These are phyloP conservation scores for Rauvolfia tetraphylla DNA, from an alignment of 257 asterid genomes.

Conservation along the genomic window DNA sequence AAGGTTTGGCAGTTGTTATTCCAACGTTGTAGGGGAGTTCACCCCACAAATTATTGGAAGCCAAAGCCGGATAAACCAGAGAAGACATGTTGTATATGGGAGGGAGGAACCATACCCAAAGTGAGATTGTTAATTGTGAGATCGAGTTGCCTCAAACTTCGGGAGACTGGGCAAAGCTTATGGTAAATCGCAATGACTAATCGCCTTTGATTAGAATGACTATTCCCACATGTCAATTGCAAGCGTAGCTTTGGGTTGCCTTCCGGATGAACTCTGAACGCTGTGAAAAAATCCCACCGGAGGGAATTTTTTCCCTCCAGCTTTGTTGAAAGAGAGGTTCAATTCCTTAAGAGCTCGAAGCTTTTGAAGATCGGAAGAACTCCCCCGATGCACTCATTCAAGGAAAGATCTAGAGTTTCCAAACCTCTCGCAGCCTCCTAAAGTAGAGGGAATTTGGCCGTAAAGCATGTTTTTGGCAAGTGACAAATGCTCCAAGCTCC, in stretches of 20 bases:
- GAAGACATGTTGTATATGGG: constrained; percentile 43
- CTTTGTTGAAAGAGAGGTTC: constrained; percentile 52
- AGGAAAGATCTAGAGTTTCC: constrained; percentile 52
- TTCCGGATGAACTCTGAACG: constrained; percentile 38
- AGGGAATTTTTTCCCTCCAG: constrained; percentile 50
- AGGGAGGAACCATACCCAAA: constrained; percentile 43
- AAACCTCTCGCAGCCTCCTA: constrained; percentile 38
- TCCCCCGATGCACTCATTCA: constrained; percentile 29
- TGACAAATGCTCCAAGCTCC: constrained; percentile 41
- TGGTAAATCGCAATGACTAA: too few relatives aligned
- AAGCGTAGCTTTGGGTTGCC: constrained; percentile 35
- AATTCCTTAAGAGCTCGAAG: constrained; percentile 32
- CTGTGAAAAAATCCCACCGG: constrained; percentile 39
- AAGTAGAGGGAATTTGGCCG: constrained; percentile 50
- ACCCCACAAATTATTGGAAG: constrained; percentile 40
- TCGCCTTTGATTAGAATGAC: too few relatives aligned
- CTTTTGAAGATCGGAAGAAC: constrained; percentile 35
- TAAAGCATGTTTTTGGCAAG: constrained; percentile 39
- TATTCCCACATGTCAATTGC: too few relatives aligned
- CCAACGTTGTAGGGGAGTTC: constrained; percentile 45
- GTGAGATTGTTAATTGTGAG: constrained; percentile 49
- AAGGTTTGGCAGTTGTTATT: constrained; percentile 49
- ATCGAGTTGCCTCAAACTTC: constrained; percentile 37
- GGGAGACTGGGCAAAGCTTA: constrained; percentile 32
- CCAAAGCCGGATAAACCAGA: constrained; percentile 37